Evolutionary conservation across 805 yeast genomes (phyloP), one percentile per base, ranked within the genome.

Genomic region (Candida succiphila): DNA sequence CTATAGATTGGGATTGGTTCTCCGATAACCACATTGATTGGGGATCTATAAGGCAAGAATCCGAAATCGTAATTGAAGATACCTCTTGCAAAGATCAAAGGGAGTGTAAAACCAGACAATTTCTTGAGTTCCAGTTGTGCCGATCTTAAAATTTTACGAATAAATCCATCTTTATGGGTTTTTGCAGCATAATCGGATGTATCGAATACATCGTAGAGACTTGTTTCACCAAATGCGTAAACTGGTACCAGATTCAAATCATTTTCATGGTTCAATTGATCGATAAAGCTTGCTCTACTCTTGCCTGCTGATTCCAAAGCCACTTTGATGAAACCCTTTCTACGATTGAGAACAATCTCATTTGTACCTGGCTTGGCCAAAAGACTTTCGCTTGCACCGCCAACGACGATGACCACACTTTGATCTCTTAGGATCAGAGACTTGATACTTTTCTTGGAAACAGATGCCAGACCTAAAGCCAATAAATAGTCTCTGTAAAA

Each of bases 311-410:
- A 61, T 49, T 78, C 78, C 38, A 92, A 60, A 0, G 97, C 98
- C 22, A 92, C 52, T 46, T 81, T 85, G 20, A 92, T 76, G 56
- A 92, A 92, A 0, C 98, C 98, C 48, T 78, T 82, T 26, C 98
- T 67, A 41, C 75, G 78, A 27, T 76, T 67, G 27, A 92, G 58
- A 0, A 92, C 84, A 30, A 92, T 59, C 37, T 81, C 80, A 34
- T 72, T 69, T 43, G 75, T 69, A 7, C 75, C 73, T 0, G 81
- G 77, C 34, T 65, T 62, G 5, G 84, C 73, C 19, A 84, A 53
- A 25, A 92, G 61, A 1, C 94, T 76, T 49, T 92, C 98, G 38
- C 86, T 82, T 0, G 97, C 97, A 0, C 98, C 98, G 2, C 98
- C 98, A 17, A 92, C 78, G 1, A 92, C 97, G 37, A 92, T 78